These are phyloP conservation scores for Crucibulum laeve DNA, from an alignment of 768 basidiomycete species.

Conservation along the genomic window DNA sequence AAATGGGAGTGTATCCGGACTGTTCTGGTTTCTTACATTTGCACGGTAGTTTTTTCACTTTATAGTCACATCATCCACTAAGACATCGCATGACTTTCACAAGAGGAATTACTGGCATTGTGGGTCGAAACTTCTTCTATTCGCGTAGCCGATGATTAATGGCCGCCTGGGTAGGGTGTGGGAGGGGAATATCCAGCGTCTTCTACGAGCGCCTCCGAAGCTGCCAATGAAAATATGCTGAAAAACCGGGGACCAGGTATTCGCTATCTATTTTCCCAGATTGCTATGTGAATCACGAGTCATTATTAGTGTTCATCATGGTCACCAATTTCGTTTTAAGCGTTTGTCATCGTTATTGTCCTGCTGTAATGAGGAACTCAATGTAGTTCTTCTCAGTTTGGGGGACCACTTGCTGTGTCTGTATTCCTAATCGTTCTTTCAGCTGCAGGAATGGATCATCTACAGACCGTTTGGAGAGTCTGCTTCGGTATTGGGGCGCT, in stretches of 20 bases:
- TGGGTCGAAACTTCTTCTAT: conserved; percentile 21
- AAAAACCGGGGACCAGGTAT: conserved; percentile 56
- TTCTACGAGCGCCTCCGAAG: conserved; percentile 64
- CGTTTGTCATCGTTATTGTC: conserved; percentile 30
- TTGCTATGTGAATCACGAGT: conserved; percentile 3
- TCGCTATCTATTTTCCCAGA: conserved; percentile 1
- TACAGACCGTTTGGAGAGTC: conserved; percentile 64
- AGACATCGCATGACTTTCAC: neutral
- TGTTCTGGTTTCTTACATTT: conserved; percentile 75
- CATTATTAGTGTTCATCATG: conserved; percentile 61
- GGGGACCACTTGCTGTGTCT: conserved; percentile 61
- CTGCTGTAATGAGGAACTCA: neutral
- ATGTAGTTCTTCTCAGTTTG: conserved; percentile 35
- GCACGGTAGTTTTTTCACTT: conserved; percentile 27
- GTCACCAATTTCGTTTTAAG: conserved; percentile 70
- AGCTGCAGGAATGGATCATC: conserved; percentile 57
- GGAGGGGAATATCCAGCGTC: conserved; percentile 79
- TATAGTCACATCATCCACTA: neutral
- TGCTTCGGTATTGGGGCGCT: conserved; percentile 62
- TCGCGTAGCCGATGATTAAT: conserved; percentile 3
- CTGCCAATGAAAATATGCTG: conserved; percentile 66
- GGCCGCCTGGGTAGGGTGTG: conserved; percentile 43
- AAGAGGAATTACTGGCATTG: conserved; percentile 65
- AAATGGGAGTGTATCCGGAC: conserved; percentile 46
- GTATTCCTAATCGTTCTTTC: conserved; percentile 68